Evolutionary conservation across 2,329 filamentous ascomycete species (phyloP).

Genomic region (Leptographium procerum): DNA sequence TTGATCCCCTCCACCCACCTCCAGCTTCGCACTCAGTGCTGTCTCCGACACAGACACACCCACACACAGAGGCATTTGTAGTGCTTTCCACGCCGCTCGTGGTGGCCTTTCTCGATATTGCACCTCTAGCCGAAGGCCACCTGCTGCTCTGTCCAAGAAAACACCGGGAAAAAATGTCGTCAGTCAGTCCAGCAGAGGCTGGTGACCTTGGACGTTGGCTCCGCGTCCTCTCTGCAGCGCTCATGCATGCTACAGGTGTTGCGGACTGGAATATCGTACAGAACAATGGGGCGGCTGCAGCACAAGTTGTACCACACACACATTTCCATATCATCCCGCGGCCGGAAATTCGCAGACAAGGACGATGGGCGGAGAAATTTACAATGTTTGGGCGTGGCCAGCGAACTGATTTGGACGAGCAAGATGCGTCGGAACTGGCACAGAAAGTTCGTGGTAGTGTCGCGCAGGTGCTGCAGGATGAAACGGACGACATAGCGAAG

Average conservation of each 20-base stretch:
- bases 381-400: slow-evolving; percentile 72
- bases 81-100: slow-evolving; percentile 68
- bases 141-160: slow-evolving; percentile 67
- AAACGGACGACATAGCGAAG: not conserved
- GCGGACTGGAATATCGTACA: slow-evolving; percentile 93
- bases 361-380: slow-evolving; percentile 50
- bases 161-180: slow-evolving; percentile 69
- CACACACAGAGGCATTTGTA: slow-evolving; percentile 42
- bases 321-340: slow-evolving; percentile 92
- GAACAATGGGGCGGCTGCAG: slow-evolving; percentile 83
- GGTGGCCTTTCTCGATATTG: slow-evolving; percentile 85
- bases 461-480: not conserved
- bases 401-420: slow-evolving; percentile 64
- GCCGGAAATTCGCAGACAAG: slow-evolving; percentile 51
- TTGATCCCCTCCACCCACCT: slow-evolving; percentile 32
- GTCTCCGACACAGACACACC: slow-evolving; percentile 23
- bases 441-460: slow-evolving; percentile 9
- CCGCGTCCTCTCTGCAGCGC: slow-evolving; percentile 59
- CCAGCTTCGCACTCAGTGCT: slow-evolving; percentile 22
- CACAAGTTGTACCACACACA: slow-evolving; percentile 85
- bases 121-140: slow-evolving; percentile 76
- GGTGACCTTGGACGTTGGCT: slow-evolving; percentile 57
- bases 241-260: slow-evolving; percentile 58
- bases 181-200: slow-evolving; percentile 52
- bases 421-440: slow-evolving; percentile 54